Conservation (phyloP, 1,284 basidiomycete species). For the Abortiporus biennis region DNA sequence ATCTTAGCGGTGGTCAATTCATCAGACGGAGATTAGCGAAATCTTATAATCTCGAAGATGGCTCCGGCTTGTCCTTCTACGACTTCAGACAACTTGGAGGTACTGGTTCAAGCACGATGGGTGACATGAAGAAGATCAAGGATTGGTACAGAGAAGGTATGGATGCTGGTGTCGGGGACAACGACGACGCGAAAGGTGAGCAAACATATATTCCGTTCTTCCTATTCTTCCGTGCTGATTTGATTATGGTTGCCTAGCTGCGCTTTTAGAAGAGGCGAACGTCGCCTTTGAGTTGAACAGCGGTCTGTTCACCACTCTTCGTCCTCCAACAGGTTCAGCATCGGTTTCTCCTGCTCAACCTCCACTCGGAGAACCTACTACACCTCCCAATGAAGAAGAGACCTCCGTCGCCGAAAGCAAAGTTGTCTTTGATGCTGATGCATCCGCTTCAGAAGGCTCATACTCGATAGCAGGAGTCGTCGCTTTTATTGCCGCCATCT, state of each 20-base stretch:
- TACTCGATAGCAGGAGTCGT: slow-evolving; percentile 34
- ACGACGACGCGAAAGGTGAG: slow-evolving; percentile 51
- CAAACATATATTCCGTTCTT: slow-evolving; percentile 7
- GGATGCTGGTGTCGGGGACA: slow-evolving; percentile 57
- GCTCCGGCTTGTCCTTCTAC: slow-evolving; percentile 63
- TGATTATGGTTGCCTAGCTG: slow-evolving; percentile 21
- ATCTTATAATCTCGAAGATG: slow-evolving; percentile 58
- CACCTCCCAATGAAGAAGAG: slow-evolving; percentile 14
- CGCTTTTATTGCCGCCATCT: slow-evolving; percentile 42
- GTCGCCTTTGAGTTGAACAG: slow-evolving; percentile 66
- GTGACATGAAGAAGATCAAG: slow-evolving; percentile 73
- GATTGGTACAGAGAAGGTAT: slow-evolving; percentile 73
- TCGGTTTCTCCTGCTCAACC: slow-evolving; percentile 9
- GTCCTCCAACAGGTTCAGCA: slow-evolving; percentile 14
- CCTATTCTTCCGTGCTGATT: neutral
- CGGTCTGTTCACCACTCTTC: slow-evolving; percentile 52
- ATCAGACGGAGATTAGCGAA: slow-evolving; percentile 61
- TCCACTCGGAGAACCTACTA: slow-evolving; percentile 21
- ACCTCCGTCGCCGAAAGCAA: slow-evolving; percentile 19
- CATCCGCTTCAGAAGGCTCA: slow-evolving; percentile 13
- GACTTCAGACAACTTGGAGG: slow-evolving; percentile 56
- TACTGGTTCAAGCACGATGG: slow-evolving; percentile 34
- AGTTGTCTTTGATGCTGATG: slow-evolving; percentile 14
- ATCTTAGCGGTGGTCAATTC: slow-evolving; percentile 78
- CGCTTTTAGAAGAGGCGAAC: slow-evolving; percentile 58